phyloP scores from a whole-genome alignment of 352 stramenopile species.

The Phytophthora cryptogea region DNA sequence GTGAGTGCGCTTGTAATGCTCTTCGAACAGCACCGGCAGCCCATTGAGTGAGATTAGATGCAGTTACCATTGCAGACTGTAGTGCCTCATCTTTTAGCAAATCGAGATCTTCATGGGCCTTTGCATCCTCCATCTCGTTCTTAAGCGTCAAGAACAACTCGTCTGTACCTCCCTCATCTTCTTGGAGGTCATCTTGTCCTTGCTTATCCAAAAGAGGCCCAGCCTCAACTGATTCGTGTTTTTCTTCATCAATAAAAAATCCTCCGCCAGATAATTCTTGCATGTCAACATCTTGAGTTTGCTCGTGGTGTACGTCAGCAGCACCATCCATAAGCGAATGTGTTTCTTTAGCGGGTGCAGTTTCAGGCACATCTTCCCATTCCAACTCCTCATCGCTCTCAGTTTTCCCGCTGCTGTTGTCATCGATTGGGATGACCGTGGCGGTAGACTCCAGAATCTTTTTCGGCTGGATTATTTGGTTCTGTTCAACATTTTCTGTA shows the following conservation, averaged over 20 bases:
- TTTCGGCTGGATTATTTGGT: neutral
- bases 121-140: constrained; percentile 73
- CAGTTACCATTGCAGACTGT: constrained; percentile 75
- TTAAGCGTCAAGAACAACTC: constrained; percentile 65
- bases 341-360: neutral
- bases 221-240: neutral
- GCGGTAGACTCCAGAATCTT: neutral
- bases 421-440: neutral
- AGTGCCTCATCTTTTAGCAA: constrained; percentile 70
- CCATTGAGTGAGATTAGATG: constrained; percentile 90
- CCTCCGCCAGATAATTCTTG: too few relatives aligned
- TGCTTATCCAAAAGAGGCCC: constrained; percentile 3
- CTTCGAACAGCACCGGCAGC: constrained; percentile 76
- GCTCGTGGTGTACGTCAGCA: too few relatives aligned
- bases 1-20: constrained; percentile 67
- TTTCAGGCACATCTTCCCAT: constrained; percentile 51
- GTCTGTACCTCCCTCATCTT: constrained; percentile 34
- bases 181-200: neutral
- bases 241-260: constrained; percentile 2
- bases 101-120: constrained; percentile 66
- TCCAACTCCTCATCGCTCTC: constrained; percentile 49
- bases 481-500: constrained; percentile 1
- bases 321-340: neutral
- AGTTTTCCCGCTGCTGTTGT: constrained; percentile 3
- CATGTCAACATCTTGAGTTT: too few relatives aligned